Conservation (phyloP, 257 asterid species). For the Gentiana dahurica region DNA sequence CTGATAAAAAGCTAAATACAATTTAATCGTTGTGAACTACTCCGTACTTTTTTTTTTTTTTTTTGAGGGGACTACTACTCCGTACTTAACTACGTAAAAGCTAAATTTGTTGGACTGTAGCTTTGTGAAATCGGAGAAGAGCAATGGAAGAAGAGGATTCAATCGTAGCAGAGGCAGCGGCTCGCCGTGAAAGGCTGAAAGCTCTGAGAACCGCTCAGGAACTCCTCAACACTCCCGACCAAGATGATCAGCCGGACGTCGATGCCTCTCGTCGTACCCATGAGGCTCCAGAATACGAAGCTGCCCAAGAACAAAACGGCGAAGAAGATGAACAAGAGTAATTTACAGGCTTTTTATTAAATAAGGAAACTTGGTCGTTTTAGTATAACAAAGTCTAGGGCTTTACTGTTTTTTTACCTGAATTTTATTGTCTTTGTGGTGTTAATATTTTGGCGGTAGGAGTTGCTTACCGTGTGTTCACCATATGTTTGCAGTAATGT, state of each 20-base stretch:
- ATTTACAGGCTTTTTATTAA: not conserved
- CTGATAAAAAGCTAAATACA: no score
- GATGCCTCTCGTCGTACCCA: not conserved
- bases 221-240: slow-evolving; percentile 74
- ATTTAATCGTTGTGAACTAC: no score
- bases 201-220: slow-evolving; percentile 84
- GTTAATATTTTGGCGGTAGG: not conserved
- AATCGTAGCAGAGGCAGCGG: slow-evolving; percentile 56
- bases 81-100: no score
- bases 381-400: not conserved
- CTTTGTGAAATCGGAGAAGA: slow-evolving; percentile 9
- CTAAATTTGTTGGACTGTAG: no score
- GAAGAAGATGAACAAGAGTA: slow-evolving; percentile 12
- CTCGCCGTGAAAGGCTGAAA: slow-evolving; percentile 68
- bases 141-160: slow-evolving; percentile 52
- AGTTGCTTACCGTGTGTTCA: not conserved
- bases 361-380: not conserved
- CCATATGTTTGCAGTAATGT: slow-evolving; percentile 33
- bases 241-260: slow-evolving; percentile 9
- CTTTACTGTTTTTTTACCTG: not conserved
- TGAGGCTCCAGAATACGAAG: slow-evolving; percentile 2
- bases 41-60: no score
- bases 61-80: no score
- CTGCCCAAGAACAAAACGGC: slow-evolving; percentile 13
- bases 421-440: not conserved